These are phyloP conservation scores for Kwoniella mangroviensis DNA, from an alignment of 768 basidiomycete genomes.

Conservation along the genomic window DNA sequence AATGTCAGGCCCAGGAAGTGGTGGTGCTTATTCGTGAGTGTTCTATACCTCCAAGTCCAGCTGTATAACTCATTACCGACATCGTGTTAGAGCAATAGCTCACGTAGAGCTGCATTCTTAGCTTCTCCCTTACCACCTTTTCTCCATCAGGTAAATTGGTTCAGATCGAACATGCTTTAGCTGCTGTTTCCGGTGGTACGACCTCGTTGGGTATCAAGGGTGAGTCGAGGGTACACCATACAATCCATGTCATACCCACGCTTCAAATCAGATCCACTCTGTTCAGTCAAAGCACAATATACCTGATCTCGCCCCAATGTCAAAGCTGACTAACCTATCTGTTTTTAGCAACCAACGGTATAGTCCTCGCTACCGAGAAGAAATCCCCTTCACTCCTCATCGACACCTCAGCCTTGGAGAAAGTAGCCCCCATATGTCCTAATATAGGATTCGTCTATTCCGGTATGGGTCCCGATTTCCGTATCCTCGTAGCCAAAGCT, in stretches of 20 bases:
- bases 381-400: conserved; percentile 96
- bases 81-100: too few species aligned
- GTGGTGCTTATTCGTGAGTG: conserved; percentile 41
- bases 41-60: neutral
- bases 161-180: conserved; percentile 99
- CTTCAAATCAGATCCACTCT: too few species aligned
- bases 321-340: too few species aligned
- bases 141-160: conserved; percentile 97
- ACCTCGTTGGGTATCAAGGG: conserved; percentile 99
- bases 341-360: conserved; percentile 87
- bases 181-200: conserved; percentile 91
- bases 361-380: conserved; percentile 99
- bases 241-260: too few species aligned
- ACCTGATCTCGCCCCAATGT: too few species aligned
- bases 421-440: conserved; percentile 94
- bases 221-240: conserved; percentile 55
- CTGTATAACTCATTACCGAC: too few species aligned
- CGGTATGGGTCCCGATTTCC: conserved; percentile 99
- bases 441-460: conserved; percentile 99
- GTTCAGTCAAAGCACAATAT: too few species aligned
- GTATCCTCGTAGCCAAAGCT: conserved; percentile 88
- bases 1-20: conserved; percentile 28
- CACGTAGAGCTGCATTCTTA: conserved; percentile 53
- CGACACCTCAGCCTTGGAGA: conserved; percentile 97
- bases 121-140: conserved; percentile 99